Percentiles rank a stretch among this genome's conserved stretches.
phyloP scores from a whole-genome alignment of 345 rosid genomes.

The Litchi chinensis region DNA sequence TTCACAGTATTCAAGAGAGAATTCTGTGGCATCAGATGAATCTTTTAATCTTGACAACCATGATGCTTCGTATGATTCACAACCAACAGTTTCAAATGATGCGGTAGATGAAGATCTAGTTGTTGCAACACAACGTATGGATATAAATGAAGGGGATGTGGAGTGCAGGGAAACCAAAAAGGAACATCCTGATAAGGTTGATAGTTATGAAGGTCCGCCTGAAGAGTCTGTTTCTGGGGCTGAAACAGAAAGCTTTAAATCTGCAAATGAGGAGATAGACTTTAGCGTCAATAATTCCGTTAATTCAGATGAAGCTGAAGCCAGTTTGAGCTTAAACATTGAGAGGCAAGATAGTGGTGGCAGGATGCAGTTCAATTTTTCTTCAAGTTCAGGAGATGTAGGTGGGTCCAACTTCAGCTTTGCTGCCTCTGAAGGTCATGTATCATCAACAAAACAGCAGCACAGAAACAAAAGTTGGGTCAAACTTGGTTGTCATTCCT shows the following conservation, averaged over 20 bases:
- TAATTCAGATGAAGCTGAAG: constrained; percentile 64
- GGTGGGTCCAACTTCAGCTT: constrained; percentile 70
- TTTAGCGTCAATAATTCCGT: constrained; percentile 44
- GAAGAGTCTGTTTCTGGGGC: constrained; percentile 63
- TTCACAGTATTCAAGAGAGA: constrained; percentile 45
- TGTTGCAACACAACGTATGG: constrained; percentile 64
- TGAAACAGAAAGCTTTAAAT: constrained; percentile 89
- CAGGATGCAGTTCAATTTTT: constrained; percentile 33
- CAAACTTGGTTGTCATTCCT: constrained; percentile 46
- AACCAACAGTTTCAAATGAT: constrained; percentile 36
- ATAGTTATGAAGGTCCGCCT: constrained; percentile 40
- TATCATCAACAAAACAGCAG: constrained; percentile 43
- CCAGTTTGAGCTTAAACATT: constrained; percentile 50
- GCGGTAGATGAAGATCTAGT: constrained; percentile 59
- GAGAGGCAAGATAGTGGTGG: constrained; percentile 51
- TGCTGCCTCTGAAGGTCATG: constrained; percentile 61
- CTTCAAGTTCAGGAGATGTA: constrained; percentile 38
- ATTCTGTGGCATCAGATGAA: constrained; percentile 65
- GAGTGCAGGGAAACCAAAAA: constrained; percentile 31
- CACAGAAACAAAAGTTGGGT: constrained; percentile 50
- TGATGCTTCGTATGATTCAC: constrained; percentile 37
- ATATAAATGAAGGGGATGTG: constrained; percentile 49
- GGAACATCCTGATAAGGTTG: constrained; percentile 38
- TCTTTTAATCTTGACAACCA: constrained; percentile 40
- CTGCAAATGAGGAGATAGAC: constrained; percentile 84